Base-by-base conservation (phyloP, 768 basidiomycete species). In the Rhizopogon roseolus region DNA sequence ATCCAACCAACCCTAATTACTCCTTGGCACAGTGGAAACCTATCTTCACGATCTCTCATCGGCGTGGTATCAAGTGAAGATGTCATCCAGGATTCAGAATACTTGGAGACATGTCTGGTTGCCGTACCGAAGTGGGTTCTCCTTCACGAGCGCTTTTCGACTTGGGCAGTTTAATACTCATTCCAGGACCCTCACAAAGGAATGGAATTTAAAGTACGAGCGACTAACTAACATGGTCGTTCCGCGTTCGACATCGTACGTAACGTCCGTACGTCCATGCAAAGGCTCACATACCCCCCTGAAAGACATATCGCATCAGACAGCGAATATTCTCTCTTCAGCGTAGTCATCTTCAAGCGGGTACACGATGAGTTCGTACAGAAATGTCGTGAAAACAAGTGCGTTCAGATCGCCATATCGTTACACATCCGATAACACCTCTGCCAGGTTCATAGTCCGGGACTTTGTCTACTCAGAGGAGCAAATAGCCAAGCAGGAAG, bases 341-440 rank as follows among this genome's bases (percentile, higher is more conserved):
- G 81, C 11, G 92, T 93, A 5, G 90, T 95, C 38, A 74, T 97
- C 36, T 99, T 99, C 80, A 84, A 84, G 64, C 85, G 89, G 60
- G 84, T 93, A 37, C 88, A 90, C 64, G 97, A 98, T 60, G 89
- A 95, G 54, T 98, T 96, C 66, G 71, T 85, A 3, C 94, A 98
- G 72, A 95, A 90, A 66, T 96, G 93, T 65, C 78, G 97, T 55
- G 97, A 98, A 68, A 86, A 92, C 70, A 98, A 96, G 93, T 96
- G 62, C 60, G 79, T 71, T 39, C 25, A 29, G 25, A 10, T 27
- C 29, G 38, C 28, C 7, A 0, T 14, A 36, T 36, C 34, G 34
- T 50, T 6, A 5, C 8, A 6, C 38, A 19, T 37, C 17, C 40
- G 36, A 4, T 27, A 34, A 34, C 2, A 51, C 17, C 54, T 34